Percentiles rank a stretch among this genome's conserved stretches.
Conservation (phyloP, 805 yeast genomes). For the Candida insectorum region DNA sequence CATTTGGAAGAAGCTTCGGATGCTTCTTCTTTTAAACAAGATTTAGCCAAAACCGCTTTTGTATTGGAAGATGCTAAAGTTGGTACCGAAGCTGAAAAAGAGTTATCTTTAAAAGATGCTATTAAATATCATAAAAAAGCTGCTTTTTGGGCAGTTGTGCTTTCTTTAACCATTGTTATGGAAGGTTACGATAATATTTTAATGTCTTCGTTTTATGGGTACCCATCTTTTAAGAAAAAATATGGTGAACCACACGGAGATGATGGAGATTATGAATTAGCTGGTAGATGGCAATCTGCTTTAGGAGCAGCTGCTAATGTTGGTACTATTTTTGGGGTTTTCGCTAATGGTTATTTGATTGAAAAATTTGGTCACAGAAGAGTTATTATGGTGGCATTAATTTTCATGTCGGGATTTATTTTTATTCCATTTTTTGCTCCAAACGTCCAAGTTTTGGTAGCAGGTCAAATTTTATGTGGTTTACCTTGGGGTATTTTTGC, state of each 20-base stretch:
- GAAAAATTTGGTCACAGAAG: slow-evolving; percentile 44
- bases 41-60: slow-evolving; percentile 8
- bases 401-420: slow-evolving; percentile 26
- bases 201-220: slow-evolving; percentile 34
- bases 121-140: slow-evolving; percentile 38
- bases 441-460: slow-evolving; percentile 31
- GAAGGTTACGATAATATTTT: slow-evolving; percentile 38
- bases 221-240: slow-evolving; percentile 32
- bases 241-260: slow-evolving; percentile 27
- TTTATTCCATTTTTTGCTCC: slow-evolving; percentile 40
- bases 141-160: slow-evolving; percentile 41
- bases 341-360: slow-evolving; percentile 37
- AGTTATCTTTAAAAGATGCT: slow-evolving; percentile 23
- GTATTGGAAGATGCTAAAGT: slow-evolving; percentile 16
- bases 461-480: slow-evolving; percentile 41
- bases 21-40: slow-evolving; percentile 13
- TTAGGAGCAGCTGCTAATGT: slow-evolving; percentile 25
- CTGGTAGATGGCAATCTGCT: slow-evolving; percentile 32
- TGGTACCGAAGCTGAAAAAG: slow-evolving; percentile 20
- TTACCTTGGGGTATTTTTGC: slow-evolving; percentile 43
- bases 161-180: slow-evolving; percentile 40
- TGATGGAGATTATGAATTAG: slow-evolving; percentile 13
- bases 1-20: slow-evolving; percentile 15
- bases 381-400: slow-evolving; percentile 27
- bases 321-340: slow-evolving; percentile 45